phyloP scores from a whole-genome alignment of 2,329 filamentous ascomycete genomes.

The Ampelomyces quisqualis region DNA sequence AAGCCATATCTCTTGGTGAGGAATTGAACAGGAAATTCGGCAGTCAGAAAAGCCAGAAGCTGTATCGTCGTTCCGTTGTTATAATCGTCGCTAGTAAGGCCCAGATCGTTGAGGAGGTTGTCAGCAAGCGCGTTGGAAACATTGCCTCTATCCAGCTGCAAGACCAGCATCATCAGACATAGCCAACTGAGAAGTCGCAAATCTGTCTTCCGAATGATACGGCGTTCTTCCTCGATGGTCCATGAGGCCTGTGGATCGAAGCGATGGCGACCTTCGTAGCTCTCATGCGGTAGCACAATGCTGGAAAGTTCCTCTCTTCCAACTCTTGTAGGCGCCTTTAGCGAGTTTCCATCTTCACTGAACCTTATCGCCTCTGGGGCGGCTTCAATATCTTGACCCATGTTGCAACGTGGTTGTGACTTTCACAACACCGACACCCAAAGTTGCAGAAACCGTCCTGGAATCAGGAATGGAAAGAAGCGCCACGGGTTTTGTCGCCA shows the following conservation, averaged over 20 bases:
- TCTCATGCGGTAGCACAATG: constrained; percentile 48
- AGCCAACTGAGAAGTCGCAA: constrained; percentile 32
- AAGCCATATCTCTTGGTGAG: constrained; percentile 49
- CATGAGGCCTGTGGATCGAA: constrained; percentile 58
- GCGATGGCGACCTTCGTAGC: constrained; percentile 56
- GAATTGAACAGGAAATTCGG: constrained; percentile 46
- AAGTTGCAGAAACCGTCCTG: constrained; percentile 1
- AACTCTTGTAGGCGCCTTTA: constrained; percentile 26
- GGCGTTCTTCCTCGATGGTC: constrained; percentile 58
- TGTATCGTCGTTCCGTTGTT: constrained; percentile 56
- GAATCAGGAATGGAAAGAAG: neutral
- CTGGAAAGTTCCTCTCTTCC: constrained; percentile 32
- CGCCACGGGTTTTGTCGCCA: too few species aligned
- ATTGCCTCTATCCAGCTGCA: constrained; percentile 53
- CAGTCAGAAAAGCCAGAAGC: constrained; percentile 75
- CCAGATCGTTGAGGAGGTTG: constrained; percentile 32
- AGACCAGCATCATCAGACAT: constrained; percentile 48
- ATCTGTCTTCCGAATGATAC: constrained; percentile 54
- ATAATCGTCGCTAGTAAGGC: constrained; percentile 36
- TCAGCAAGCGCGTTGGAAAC: constrained; percentile 39
- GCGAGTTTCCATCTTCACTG: constrained; percentile 28
- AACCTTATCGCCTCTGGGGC: constrained; percentile 15
- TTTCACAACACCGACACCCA: constrained; percentile 1
- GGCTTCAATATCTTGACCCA: constrained; percentile 32
- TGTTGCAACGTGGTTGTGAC: constrained; percentile 6